phyloP scores from a whole-genome alignment of 106 monocot genomes.

The Dendrobium nobile region DNA sequence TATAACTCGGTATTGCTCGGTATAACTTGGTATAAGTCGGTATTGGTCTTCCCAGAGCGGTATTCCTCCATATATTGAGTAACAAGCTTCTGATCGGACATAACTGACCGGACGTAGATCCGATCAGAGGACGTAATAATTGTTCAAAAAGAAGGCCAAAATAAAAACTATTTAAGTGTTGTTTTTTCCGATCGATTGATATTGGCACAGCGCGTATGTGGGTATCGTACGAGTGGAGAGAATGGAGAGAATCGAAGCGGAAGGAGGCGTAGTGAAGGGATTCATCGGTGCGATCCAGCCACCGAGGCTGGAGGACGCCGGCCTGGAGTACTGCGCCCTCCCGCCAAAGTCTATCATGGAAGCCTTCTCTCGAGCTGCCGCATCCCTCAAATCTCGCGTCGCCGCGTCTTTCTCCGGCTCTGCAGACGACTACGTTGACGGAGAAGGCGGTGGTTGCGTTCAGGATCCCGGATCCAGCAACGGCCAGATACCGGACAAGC shows the following conservation, averaged over 20 bases:
- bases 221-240: too few species aligned
- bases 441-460: constrained; percentile 20
- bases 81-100: too few species aligned
- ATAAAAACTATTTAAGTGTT: too few species aligned
- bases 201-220: too few species aligned
- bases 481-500: constrained; percentile 22
- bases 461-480: constrained; percentile 27
- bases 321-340: constrained; percentile 90
- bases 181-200: too few species aligned
- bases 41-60: too few species aligned
- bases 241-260: background rate
- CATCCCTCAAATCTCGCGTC: constrained; percentile 25
- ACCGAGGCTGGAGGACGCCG: constrained; percentile 80
- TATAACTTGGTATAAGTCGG: too few species aligned
- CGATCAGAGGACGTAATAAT: too few species aligned
- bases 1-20: too few species aligned
- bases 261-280: constrained; percentile 4
- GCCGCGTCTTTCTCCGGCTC: background rate
- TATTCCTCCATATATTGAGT: too few species aligned
- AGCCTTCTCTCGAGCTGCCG: constrained; percentile 81
- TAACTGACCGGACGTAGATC: too few species aligned
- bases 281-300: constrained; percentile 23
- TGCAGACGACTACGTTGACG: constrained; percentile 9
- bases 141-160: too few species aligned
- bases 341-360: constrained; percentile 66